Evolutionary conservation across 305 asterid species (phyloP), one percentile per base, ranked within the genome.

Genomic region (Rubia occidens): DNA sequence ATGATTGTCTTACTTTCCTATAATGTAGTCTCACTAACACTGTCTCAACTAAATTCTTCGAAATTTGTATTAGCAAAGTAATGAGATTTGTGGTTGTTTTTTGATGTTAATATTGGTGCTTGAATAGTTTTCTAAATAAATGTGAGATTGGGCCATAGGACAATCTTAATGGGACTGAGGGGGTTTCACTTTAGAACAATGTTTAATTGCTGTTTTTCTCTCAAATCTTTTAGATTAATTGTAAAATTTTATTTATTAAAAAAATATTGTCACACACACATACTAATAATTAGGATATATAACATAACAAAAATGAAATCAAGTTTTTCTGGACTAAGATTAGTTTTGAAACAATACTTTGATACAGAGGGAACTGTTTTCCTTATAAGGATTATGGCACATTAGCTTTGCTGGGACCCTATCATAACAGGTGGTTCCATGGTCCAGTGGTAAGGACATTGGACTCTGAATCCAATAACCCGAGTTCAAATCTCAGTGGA

Each of bases 391-490:
- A 47, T 47, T 66, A 35, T 45, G 17, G 70, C 1, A 14, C 67
- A 24, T 62, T 62, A 11, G 3, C 54, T 62, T 39, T 62, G 44
- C 26, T 66, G 70, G 26, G 58, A 54, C 60, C 67, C 49, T 39
- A 8, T 37, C 49, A 35, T 62, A 37, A 13, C 26, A 45, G 21
- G 35, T 17, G 61, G 61, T 67, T 26, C 61, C 59, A 82, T 82
- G 81, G 84, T 76, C 81, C 78, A 82, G 86, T 63, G 81, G 79
- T 82, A 17, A 75, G 84, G 83, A 80, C 84, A 80, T 80, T 78
- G 85, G 86, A 82, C 84, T 82, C 78, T 80, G 81, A 82, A 82
- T 80, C 83, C 79, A 80, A 75, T 82, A 82, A 66, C 86, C 81
- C 77, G 83, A 80, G 83, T 82, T 82, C 84, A 82, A 80, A 4